Evolutionary conservation across 2,329 filamentous ascomycete species (phyloP), one percentile per base, ranked within the genome.

Genomic region (Fusarium sp.): DNA sequence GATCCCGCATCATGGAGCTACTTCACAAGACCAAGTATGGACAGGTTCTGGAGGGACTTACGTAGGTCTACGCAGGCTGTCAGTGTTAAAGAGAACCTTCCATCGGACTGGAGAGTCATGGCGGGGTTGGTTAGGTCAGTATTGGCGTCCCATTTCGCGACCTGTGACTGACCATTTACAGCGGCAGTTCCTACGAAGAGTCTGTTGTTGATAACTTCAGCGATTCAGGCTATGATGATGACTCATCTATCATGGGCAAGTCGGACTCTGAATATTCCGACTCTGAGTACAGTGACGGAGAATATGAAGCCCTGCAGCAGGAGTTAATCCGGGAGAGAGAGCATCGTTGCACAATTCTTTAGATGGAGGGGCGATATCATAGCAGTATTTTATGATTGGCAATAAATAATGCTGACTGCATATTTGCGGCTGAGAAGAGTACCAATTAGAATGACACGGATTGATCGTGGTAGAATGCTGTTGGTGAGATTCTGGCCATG

Each of bases 211-310:
- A 54, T 28, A 14, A 54, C 14, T 39, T 54, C 8, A 54, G 24
- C 2, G 51, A 54, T 28, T 54, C 51, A 14, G 35, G 51, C 24
- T 54, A 54, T 18, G 12, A 8, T n/a, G 51, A 38, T 54, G 51
- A 54, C 24, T 54, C 51, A 39, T 54, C 51, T 18, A 28, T 54
- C 24, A n/a, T 54, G 51, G 51, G 51, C 13, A 54, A 54, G 4
- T 54, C 51, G 8, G 51, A 54, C 14, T 54, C 51, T 10, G 51
- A 54, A 39, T 54, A 54, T 38, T 39, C 35, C 24, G 51, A 54
- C 11, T 54, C 51, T 28, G 51, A 39, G 20, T 54, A 39, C 8
- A 54, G 51, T n/a, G 51, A 54, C 6, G 51, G 51, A 10, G 51
- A 54, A 39, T 54, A 54, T 39, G 35, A 54, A 54, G 51, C 51